Evolutionary conservation across 495 filamentous ascomycete genomes (phyloP).

Genomic region (Sporormia fimetaria): DNA sequence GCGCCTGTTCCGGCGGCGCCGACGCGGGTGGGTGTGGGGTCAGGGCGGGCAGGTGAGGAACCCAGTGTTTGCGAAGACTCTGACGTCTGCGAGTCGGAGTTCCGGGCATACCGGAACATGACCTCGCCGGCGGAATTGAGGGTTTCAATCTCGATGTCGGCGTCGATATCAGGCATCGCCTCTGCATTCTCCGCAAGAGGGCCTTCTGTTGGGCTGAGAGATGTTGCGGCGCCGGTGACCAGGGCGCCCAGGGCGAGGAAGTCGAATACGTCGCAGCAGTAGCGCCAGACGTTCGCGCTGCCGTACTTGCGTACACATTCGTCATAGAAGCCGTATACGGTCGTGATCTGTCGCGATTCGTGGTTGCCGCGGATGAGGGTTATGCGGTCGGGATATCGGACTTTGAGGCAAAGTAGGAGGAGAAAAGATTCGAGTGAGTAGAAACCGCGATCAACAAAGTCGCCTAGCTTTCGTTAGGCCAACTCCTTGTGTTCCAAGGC

Average conservation of each 20-base stretch:
- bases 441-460: slow-evolving; percentile 96
- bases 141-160: slow-evolving; percentile 86
- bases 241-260: slow-evolving; percentile 92
- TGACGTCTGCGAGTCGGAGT: slow-evolving; percentile 21
- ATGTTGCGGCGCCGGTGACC: slow-evolving; percentile 76
- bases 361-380: slow-evolving; percentile 95
- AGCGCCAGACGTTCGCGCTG: slow-evolving; percentile 91
- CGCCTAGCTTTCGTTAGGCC: slow-evolving; percentile 43
- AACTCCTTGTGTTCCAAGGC: background rate
- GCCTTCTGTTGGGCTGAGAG: slow-evolving; percentile 46
- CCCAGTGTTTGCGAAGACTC: slow-evolving; percentile 28
- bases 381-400: slow-evolving; percentile 95
- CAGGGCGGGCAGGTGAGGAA: slow-evolving; percentile 39
- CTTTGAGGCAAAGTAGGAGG: slow-evolving; percentile 89
- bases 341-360: slow-evolving; percentile 94
- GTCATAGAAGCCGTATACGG: slow-evolving; percentile 97
- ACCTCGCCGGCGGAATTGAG: slow-evolving; percentile 70
- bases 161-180: slow-evolving; percentile 39
- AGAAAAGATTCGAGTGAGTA: slow-evolving; percentile 96
- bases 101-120: slow-evolving; percentile 57
- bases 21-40: slow-evolving; percentile 34
- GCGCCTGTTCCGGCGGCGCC: slow-evolving; percentile 75
- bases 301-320: slow-evolving; percentile 97
- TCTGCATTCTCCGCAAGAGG: slow-evolving; percentile 30
- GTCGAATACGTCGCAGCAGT: slow-evolving; percentile 98